Percentiles rank a stretch among this genome's conserved stretches.
phyloP scores from a whole-genome alignment of 257 asterid genomes.

The Orobanche coerulescens region DNA sequence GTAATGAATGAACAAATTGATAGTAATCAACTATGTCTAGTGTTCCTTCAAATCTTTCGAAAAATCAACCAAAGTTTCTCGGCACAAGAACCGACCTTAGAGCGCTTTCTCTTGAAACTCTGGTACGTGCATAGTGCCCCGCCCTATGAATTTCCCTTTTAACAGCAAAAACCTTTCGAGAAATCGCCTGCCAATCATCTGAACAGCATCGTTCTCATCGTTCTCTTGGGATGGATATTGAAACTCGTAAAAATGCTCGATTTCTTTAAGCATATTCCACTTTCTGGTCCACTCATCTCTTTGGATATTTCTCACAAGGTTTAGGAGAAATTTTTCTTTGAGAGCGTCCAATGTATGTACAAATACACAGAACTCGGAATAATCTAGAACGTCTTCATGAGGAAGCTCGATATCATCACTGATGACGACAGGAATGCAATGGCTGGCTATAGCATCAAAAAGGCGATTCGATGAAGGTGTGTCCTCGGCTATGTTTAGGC shows the following conservation, averaged over 20 bases:
- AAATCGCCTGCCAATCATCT: conserved; percentile 55
- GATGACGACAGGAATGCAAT: conserved; percentile 47
- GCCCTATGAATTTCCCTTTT: conserved; percentile 27
- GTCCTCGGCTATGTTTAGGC: conserved; percentile 69
- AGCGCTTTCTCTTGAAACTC: background rate
- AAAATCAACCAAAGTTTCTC: conserved; percentile 30
- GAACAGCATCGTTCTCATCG: conserved; percentile 58
- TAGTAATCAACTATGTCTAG: no score
- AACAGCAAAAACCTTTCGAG: conserved; percentile 36
- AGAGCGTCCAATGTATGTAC: conserved; percentile 41
- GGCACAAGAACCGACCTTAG: conserved; percentile 27
- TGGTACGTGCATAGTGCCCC: conserved; percentile 22
- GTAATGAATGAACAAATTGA: no score
- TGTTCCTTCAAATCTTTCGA: no score
- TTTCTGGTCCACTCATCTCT: conserved; percentile 46
- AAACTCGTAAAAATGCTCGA: conserved; percentile 35
- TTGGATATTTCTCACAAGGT: conserved; percentile 32
- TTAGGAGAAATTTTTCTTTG: conserved; percentile 33
- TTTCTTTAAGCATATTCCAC: conserved; percentile 47
- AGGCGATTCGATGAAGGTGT: conserved; percentile 67
- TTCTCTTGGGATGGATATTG: conserved; percentile 43
- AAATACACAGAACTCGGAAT: conserved; percentile 42
- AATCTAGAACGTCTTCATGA: conserved; percentile 48
- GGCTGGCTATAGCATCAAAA: conserved; percentile 61
- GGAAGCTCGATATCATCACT: conserved; percentile 63